A percentile compares a stretch with the other conserved stretches of the same genome.
These are phyloP conservation scores for Rhizopogon parksii DNA, from an alignment of 1,284 basidiomycete species.

Conservation along the genomic window DNA sequence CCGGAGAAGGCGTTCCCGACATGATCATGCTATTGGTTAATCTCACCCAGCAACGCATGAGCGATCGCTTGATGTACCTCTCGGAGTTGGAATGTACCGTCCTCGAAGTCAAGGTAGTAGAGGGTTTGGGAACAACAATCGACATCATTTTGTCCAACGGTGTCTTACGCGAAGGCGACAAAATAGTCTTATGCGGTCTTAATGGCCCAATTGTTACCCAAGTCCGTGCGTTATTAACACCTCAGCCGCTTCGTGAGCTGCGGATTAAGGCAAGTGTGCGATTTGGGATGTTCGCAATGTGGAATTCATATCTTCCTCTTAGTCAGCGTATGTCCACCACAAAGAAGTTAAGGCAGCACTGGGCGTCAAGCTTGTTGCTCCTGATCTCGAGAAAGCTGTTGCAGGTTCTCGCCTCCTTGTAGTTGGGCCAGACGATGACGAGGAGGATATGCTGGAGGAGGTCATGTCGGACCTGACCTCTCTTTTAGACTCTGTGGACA, in stretches of 20 bases:
- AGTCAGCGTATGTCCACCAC: conserved; percentile 97
- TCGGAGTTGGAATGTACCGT: conserved; percentile 99
- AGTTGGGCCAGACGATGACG: conserved; percentile 90
- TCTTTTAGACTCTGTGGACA: conserved; percentile 88
- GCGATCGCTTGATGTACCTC: conserved; percentile 95
- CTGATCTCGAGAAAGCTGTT: conserved; percentile 98
- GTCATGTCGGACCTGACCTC: conserved; percentile 95
- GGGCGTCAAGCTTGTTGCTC: conserved; percentile 94
- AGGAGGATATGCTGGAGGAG: conserved; percentile 91
- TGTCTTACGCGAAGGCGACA: conserved; percentile 87
- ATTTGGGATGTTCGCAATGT: conserved; percentile 4
- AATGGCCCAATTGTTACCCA: conserved; percentile 98
- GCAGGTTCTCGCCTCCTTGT: conserved; percentile 94
- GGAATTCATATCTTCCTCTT: conserved; percentile 3
- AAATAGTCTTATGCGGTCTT: conserved; percentile 93
- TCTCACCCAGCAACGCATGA: conserved; percentile 98
- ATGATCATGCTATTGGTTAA: conserved; percentile 99
- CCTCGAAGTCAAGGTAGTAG: conserved; percentile 97
- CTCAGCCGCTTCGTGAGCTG: conserved; percentile 93
- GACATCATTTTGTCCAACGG: conserved; percentile 98
- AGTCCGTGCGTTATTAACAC: conserved; percentile 90
- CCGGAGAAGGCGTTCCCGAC: conserved; percentile 99
- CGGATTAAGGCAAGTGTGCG: conserved; percentile 78
- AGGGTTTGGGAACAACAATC: conserved; percentile 97
- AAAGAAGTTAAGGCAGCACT: conserved; percentile 97